Evolutionary conservation across 139 green algal genomes (phyloP).

Genomic region (Chlamydomonas urium): DNA sequence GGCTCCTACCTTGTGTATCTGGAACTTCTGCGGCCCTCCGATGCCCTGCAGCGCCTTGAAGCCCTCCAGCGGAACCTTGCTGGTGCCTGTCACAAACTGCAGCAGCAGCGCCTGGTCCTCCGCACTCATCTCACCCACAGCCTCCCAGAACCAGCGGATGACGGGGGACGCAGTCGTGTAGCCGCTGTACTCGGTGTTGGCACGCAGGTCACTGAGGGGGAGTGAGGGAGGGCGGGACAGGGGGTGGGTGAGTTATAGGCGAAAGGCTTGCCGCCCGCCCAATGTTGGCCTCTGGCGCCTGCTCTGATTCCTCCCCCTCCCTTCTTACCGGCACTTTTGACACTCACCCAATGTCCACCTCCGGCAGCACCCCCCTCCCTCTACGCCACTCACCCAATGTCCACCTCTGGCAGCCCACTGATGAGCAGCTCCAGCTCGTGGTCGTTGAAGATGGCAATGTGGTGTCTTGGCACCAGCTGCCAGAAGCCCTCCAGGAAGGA

Average conservation of each 20-base stretch:
- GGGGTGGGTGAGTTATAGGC: not conserved
- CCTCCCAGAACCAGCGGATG: constrained; percentile 94
- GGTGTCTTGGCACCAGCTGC: constrained; percentile 82
- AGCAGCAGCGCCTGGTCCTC: constrained; percentile 84
- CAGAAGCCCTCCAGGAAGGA: constrained; percentile 88
- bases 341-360: constrained; percentile 77
- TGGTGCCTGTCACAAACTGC: constrained; percentile 86
- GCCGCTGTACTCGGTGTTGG: constrained; percentile 91
- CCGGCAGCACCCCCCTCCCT: constrained; percentile 88
- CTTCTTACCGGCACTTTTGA: too few species aligned
- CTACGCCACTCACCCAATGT: constrained; percentile 53
- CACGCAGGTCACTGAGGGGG: not conserved
- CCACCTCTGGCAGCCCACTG: constrained; percentile 91
- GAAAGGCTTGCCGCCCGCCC: too few species aligned
- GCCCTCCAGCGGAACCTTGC: constrained; percentile 93
- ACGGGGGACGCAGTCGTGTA: constrained; percentile 68
- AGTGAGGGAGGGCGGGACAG: not conserved
- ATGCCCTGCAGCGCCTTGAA: constrained; percentile 93
- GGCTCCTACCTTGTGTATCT: constrained; percentile 48
- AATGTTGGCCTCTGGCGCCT: too few species aligned
- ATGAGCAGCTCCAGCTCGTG: constrained; percentile 98
- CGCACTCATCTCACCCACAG: constrained; percentile 78
- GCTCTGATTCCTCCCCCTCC: too few species aligned
- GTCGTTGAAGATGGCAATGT: constrained; percentile 92
- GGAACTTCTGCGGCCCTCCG: constrained; percentile 90